Conservation (phyloP, 257 asterid species). For the Fraxinus excelsior region DNA sequence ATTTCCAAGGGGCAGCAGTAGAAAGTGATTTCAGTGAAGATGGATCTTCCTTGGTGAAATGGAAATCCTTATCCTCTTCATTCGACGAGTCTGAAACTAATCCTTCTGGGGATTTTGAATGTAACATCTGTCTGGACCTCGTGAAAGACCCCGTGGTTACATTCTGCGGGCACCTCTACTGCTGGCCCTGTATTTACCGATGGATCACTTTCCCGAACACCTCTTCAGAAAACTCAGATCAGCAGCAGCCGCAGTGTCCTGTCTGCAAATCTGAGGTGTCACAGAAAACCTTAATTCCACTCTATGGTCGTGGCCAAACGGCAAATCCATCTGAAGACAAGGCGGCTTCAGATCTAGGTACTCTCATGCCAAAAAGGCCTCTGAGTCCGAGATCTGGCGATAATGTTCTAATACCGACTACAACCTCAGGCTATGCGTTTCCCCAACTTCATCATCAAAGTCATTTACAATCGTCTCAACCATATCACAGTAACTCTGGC, state of each 20-base stretch:
- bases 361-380: conserved; percentile 61
- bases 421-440: conserved; percentile 20
- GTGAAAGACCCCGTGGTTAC: conserved; percentile 83
- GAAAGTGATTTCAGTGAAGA: conserved; percentile 25
- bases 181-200: conserved; percentile 87
- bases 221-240: conserved; percentile 32
- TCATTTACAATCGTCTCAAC: conserved; percentile 28
- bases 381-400: conserved; percentile 41
- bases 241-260: conserved; percentile 62
- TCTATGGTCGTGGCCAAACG: conserved; percentile 63
- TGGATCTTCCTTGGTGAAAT: conserved; percentile 29
- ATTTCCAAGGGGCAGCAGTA: conserved; percentile 30
- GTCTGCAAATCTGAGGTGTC: conserved; percentile 71
- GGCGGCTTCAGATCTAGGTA: conserved; percentile 30
- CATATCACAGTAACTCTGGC: background rate
- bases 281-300: conserved; percentile 60
- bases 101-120: conserved; percentile 55
- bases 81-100: conserved; percentile 39
- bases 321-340: conserved; percentile 35
- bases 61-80: conserved; percentile 32
- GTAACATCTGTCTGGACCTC: conserved; percentile 72
- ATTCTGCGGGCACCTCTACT: conserved; percentile 83
- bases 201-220: conserved; percentile 53
- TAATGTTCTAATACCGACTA: conserved; percentile 15
- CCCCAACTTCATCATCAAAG: conserved; percentile 36